Conservation (phyloP, 441 rosid species). For the Iberis amara region DNA sequence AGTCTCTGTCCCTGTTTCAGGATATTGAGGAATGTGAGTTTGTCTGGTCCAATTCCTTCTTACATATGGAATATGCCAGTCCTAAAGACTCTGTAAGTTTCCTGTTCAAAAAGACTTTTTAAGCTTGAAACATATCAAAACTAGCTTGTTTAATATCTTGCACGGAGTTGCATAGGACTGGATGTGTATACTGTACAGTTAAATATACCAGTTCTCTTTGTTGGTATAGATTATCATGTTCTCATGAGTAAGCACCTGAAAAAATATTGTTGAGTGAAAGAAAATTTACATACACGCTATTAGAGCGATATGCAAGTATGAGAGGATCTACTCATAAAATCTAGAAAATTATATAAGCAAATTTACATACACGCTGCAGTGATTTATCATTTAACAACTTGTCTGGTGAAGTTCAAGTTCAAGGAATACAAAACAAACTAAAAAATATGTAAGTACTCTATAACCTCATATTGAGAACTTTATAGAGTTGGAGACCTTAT, state of each 20-base stretch:
- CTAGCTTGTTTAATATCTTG: not conserved
- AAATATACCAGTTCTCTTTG: not conserved
- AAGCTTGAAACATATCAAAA: not conserved
- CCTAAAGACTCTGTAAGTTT: conserved; percentile 20
- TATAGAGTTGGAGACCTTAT: not conserved
- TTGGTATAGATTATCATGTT: not conserved
- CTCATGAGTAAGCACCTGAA: not conserved
- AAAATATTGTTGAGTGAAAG: not conserved
- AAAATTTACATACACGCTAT: too few species aligned
- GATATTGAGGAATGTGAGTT: conserved; percentile 24
- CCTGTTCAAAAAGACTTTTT: not conserved
- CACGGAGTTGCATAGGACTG: not conserved
- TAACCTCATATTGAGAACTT: too few species aligned
- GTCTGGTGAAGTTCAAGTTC: conserved; percentile 18
- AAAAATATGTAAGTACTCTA: conserved; percentile 8
- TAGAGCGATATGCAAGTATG: not conserved
- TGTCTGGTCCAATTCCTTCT: conserved; percentile 25
- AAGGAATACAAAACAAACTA: not conserved
- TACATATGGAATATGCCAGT: conserved; percentile 14
- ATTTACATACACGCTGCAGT: conserved; percentile 8
- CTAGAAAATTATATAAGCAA: not conserved
- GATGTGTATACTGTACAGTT: not conserved
- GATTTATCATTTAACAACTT: conserved; percentile 25
- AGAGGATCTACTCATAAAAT: not conserved
- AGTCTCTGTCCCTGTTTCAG: not conserved